Conservation (phyloP, 768 basidiomycete genomes). For the Mycena albidolilacea region DNA sequence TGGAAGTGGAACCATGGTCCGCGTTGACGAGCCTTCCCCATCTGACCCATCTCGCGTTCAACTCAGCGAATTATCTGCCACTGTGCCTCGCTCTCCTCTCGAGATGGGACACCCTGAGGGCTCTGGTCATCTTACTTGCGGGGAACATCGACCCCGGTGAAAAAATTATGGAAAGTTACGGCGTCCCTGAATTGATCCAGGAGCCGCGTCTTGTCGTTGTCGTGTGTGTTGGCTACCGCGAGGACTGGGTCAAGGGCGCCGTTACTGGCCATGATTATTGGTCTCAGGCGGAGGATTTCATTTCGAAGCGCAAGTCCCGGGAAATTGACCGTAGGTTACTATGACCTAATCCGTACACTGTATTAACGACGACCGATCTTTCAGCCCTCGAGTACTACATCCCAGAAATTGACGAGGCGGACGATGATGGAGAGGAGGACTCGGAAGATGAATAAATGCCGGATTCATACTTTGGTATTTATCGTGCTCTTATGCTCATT, state of each 20-base stretch:
- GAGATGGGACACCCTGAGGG: neutral
- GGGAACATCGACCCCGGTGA: no score
- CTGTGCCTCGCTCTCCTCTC: neutral
- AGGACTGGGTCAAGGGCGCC: neutral
- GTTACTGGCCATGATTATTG: neutral
- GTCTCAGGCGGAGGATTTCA: neutral
- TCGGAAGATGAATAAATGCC: no score
- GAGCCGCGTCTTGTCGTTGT: neutral
- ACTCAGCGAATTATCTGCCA: neutral
- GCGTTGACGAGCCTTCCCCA: neutral
- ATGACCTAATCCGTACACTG: neutral
- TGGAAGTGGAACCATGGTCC: neutral
- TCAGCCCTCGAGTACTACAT: neutral
- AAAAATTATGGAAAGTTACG: neutral
- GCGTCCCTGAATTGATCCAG: neutral
- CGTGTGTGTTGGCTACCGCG: neutral
- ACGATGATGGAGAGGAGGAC: no score
- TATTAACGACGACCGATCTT: neutral
- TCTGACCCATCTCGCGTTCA: conserved; percentile 10
- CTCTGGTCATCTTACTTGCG: neutral
- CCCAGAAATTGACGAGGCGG: neutral
- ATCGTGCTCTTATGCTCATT: no score
- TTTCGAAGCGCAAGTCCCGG: neutral
- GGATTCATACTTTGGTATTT: no score
- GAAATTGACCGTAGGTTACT: neutral